Percentiles rank a stretch among this genome's conserved stretches.
These are phyloP conservation scores for Lophiostoma macrostomum DNA, from an alignment of 495 filamentous ascomycete species.

Conservation along the genomic window DNA sequence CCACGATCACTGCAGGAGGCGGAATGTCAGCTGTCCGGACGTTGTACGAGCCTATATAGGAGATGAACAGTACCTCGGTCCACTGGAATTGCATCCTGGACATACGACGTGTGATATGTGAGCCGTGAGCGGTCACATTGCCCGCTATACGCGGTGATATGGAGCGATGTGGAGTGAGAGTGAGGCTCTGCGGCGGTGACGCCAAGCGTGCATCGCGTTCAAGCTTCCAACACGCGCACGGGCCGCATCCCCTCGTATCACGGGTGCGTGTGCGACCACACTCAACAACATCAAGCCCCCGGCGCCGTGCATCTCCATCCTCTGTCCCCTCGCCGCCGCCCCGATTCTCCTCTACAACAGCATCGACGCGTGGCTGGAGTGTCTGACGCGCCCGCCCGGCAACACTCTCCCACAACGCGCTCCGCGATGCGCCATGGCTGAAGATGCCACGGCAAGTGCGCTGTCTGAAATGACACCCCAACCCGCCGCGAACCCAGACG, in stretches of 20 bases:
- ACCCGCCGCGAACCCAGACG: conserved; percentile 70
- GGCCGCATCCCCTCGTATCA: background rate
- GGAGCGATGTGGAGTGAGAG: too few species aligned
- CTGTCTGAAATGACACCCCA: conserved; percentile 38
- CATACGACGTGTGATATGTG: too few species aligned
- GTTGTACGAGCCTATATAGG: too few species aligned
- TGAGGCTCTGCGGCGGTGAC: too few species aligned
- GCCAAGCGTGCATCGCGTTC: too few species aligned
- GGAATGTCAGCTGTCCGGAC: too few species aligned
- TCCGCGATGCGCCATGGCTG: conserved; percentile 31
- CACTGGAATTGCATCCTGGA: too few species aligned
- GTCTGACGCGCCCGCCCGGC: conserved; percentile 28
- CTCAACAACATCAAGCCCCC: background rate
- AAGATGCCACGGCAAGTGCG: conserved; percentile 29
- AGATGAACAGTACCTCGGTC: too few species aligned
- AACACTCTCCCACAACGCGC: conserved; percentile 12
- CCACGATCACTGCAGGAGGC: too few species aligned
- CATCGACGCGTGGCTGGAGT: conserved; percentile 33
- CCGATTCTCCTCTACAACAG: conserved; percentile 23
- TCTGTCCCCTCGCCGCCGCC: conserved; percentile 4
- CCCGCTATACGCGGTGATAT: too few species aligned
- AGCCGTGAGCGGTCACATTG: too few species aligned
- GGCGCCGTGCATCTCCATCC: background rate
- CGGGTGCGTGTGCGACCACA: background rate
- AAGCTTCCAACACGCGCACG: background rate